phyloP scores from a whole-genome alignment of 2,329 filamentous ascomycete genomes.

The Calonectria honghensis region DNA sequence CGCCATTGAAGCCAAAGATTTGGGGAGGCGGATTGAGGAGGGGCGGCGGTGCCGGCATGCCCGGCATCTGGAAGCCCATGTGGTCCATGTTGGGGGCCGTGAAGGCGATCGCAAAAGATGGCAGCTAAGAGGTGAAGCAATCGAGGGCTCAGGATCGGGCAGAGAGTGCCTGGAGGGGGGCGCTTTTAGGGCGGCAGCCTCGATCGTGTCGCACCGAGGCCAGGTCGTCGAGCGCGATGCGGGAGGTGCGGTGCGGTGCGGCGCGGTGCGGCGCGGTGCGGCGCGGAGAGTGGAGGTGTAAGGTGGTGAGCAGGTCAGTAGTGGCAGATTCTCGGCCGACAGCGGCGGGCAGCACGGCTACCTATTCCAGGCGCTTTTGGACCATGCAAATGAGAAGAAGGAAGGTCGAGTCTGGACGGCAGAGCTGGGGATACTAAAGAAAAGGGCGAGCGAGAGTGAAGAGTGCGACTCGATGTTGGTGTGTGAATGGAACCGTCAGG shows the following conservation, averaged over 20 bases:
- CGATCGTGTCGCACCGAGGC: constrained; percentile 4
- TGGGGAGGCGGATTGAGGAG: constrained; percentile 81
- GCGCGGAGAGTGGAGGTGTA: constrained; percentile 17
- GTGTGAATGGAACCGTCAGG: constrained; percentile 37
- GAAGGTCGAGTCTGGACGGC: constrained; percentile 9
- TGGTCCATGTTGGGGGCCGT: constrained; percentile 62
- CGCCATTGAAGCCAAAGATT: constrained; percentile 81
- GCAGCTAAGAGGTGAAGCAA: constrained; percentile 27
- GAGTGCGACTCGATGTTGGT: constrained; percentile 27
- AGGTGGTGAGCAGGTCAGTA: neutral
- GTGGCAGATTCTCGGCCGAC: neutral
- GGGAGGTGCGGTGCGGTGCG: constrained; percentile 29
- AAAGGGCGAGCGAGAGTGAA: constrained; percentile 6
- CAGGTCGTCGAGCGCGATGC: constrained; percentile 26
- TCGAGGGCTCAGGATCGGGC: neutral
- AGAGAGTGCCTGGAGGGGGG: neutral
- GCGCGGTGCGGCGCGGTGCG: constrained; percentile 18
- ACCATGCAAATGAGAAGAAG: constrained; percentile 7
- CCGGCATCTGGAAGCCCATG: constrained; percentile 76
- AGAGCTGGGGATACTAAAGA: constrained; percentile 13
- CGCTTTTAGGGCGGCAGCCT: neutral
- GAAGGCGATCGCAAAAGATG: neutral
- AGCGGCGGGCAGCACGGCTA: constrained; percentile 20
- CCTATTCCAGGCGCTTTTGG: constrained; percentile 9
- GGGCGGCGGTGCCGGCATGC: constrained; percentile 74